Evolutionary conservation across 192 early-diverging fungal species (phyloP).

Genomic region (Gonapodya sp.): DNA sequence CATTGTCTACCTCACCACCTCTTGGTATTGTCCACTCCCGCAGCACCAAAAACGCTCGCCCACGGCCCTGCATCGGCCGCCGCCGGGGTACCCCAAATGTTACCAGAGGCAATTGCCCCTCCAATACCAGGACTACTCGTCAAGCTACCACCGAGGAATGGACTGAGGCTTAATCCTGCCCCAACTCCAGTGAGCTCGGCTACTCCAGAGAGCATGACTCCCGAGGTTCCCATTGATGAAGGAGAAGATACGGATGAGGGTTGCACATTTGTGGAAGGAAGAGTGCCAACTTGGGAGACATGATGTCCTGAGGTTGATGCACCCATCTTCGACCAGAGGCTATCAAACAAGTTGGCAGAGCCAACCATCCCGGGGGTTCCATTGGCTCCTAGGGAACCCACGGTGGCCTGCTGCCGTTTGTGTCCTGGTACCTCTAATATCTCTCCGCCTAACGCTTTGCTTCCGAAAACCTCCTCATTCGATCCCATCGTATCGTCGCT

Average conservation of each 20-base stretch:
- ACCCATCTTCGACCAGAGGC: not conserved
- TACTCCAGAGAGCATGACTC: not conserved
- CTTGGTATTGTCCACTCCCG: not conserved
- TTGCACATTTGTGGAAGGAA: not conserved
- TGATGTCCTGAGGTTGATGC: not conserved
- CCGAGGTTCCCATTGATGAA: not conserved
- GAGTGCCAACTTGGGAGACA: not conserved
- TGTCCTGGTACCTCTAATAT: not conserved
- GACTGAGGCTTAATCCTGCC: not conserved
- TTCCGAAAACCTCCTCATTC: not conserved
- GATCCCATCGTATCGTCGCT: not conserved
- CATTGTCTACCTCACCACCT: not conserved
- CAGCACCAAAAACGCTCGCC: not conserved
- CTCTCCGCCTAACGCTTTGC: not conserved
- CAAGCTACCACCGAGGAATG: not conserved
- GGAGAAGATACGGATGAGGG: not conserved
- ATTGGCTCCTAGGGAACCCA: not conserved
- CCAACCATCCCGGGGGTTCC: not conserved
- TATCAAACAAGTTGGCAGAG: not conserved
- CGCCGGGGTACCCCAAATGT: not conserved
- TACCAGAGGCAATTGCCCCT: not conserved
- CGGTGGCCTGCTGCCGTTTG: not conserved
- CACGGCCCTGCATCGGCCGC: not conserved
- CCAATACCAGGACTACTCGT: not conserved
- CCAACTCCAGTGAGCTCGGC: constrained; percentile 6